These are phyloP conservation scores for California macrophylla DNA, from an alignment of 441 rosid genomes.

Conservation along the genomic window DNA sequence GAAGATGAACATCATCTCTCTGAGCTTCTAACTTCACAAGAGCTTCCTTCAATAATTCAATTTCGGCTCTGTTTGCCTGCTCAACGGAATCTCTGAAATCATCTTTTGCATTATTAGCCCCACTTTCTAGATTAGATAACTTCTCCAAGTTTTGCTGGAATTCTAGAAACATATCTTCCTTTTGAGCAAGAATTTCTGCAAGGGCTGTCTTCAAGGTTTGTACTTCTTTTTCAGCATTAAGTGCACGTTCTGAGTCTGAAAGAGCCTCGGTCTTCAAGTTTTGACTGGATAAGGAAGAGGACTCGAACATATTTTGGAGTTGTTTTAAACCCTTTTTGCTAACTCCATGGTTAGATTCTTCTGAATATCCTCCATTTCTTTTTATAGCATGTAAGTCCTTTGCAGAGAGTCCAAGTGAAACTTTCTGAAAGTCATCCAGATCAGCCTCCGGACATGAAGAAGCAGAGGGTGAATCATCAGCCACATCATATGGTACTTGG, in stretches of 20 bases:
- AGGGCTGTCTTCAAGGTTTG: conserved; percentile 39
- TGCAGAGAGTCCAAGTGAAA: conserved; percentile 22
- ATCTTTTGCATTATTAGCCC: conserved; percentile 33
- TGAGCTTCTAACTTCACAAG: conserved; percentile 44
- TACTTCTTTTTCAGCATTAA: conserved; percentile 37
- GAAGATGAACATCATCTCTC: conserved; percentile 40
- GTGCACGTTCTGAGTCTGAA: conserved; percentile 28
- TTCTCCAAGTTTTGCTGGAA: conserved; percentile 43
- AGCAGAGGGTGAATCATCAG: conserved; percentile 39
- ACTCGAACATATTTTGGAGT: conserved; percentile 26
- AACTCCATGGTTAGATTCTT: conserved; percentile 28
- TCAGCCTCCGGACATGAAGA: conserved; percentile 28
- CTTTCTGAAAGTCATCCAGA: conserved; percentile 28
- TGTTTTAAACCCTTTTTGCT: conserved; percentile 44
- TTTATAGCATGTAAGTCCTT: conserved; percentile 20
- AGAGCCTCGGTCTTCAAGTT: conserved; percentile 20
- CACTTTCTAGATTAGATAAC: conserved; percentile 37
- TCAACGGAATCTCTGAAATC: conserved; percentile 40
- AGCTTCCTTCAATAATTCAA: conserved; percentile 47
- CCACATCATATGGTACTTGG: conserved; percentile 38
- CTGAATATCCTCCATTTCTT: conserved; percentile 26
- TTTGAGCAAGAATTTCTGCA: conserved; percentile 43
- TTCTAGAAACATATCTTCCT: conserved; percentile 38
- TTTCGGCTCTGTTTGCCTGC: conserved; percentile 49
- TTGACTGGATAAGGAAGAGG: conserved; percentile 9